These are phyloP conservation scores for Talaromyces trachyspermus DNA, from an alignment of 495 filamentous ascomycete genomes.

Conservation along the genomic window DNA sequence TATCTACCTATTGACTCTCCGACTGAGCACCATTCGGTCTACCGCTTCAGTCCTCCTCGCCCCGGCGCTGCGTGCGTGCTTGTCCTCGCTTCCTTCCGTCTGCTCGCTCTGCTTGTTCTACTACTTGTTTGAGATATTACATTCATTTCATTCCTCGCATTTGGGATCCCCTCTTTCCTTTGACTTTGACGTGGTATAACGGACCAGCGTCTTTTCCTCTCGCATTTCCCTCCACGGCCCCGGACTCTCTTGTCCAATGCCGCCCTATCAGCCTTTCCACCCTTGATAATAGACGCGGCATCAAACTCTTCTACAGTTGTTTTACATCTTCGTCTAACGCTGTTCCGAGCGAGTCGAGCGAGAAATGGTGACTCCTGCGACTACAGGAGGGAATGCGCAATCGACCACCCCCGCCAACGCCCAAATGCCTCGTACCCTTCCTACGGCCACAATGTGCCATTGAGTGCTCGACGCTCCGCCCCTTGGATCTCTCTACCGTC, in stretches of 20 bases:
- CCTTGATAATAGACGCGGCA: slow-evolving; percentile 13
- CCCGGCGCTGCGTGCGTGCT: too few relatives aligned
- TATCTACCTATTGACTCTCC: too few relatives aligned
- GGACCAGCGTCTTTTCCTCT: too few relatives aligned
- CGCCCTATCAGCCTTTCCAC: slow-evolving; percentile 4
- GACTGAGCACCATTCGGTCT: too few relatives aligned
- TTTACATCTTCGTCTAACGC: slow-evolving; percentile 13
- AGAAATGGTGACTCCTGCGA: slow-evolving; percentile 48
- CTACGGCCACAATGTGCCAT: slow-evolving; percentile 51
- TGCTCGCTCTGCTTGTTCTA: too few relatives aligned
- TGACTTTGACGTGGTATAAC: too few relatives aligned
- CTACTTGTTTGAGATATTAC: too few relatives aligned
- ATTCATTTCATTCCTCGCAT: too few relatives aligned
- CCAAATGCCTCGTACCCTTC: slow-evolving; percentile 36
- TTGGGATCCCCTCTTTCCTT: too few relatives aligned
- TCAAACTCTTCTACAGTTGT: slow-evolving; percentile 12
- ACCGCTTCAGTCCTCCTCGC: too few relatives aligned
- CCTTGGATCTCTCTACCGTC: slow-evolving; percentile 82
- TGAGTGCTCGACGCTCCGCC: slow-evolving; percentile 64
- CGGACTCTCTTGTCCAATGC: slow-evolving; percentile 9
- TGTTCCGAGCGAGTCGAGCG: neutral
- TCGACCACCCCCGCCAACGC: slow-evolving; percentile 29
- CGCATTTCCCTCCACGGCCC: too few relatives aligned
- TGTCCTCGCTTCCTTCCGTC: too few relatives aligned
- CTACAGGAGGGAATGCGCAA: slow-evolving; percentile 35